Base-by-base conservation (phyloP, 2,329 filamentous ascomycete genomes). In the Colletotrichum eleusines region DNA sequence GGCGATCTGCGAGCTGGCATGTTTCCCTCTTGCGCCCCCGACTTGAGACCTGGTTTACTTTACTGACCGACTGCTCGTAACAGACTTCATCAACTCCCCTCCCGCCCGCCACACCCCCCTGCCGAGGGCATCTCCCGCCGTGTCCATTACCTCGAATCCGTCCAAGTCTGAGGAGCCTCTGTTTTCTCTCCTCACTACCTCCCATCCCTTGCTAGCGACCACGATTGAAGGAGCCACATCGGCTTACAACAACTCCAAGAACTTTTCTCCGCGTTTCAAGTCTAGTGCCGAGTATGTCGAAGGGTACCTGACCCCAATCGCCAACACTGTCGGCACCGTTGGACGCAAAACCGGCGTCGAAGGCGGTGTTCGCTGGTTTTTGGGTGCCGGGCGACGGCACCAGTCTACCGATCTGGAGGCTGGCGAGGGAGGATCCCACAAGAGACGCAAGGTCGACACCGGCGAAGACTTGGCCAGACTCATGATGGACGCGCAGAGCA, bases 201-300 rank as follows among this genome's bases (percentile, higher is more conserved):
- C 93, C 1, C 94, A 98, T 77, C 95, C 95, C 0, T 85, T 97
- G 72, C 88, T 98, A 20, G 94, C 93, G 12, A 94, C 90, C 35
- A 94, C 94, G 0, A 95, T 97, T 75, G 94, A 93, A 74, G 91
- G 91, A 63, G 95, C 94, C 0, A 88, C 95, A 9, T 94, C 92
- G 1, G 94, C 93, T 1, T 98, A 98, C 79, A 91, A 92, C 35
- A 91, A 88, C 3, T 94, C 93, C 14, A 98, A 98, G 81, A 94
- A 95, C 75, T 97, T 95, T 76, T 97, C 94, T 1, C 94, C 95
- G 0, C 89, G 92, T 2, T 94, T 98, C 78, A 94, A 93, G 80
- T 92, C 93, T n/a, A 90, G 94, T 72, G 95, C 94, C 59, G 94
- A 97, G 79, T 94, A 97, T 76, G 91, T 98, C 26, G 95, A 98